These are phyloP conservation scores for Blastomyces emzantsi DNA, from an alignment of 2,329 filamentous ascomycete genomes.

Conservation along the genomic window DNA sequence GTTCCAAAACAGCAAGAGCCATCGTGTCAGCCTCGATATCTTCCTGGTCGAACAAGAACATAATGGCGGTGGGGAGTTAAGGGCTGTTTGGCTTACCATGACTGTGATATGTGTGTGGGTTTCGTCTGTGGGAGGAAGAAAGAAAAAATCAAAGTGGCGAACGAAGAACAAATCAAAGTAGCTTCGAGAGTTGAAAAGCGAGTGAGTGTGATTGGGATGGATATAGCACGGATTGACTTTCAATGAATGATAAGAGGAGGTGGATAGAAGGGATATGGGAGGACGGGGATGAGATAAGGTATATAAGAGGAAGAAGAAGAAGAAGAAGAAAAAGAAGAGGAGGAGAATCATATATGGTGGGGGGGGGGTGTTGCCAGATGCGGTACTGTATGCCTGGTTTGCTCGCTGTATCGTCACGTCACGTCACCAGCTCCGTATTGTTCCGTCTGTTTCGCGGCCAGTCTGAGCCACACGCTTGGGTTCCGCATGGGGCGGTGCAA, in stretches of 20 bases:
- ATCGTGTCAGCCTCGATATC: background rate
- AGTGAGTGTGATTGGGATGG: background rate
- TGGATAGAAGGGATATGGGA: background rate
- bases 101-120: background rate
- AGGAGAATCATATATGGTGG: background rate
- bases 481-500: background rate
- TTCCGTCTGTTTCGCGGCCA: too few species aligned
- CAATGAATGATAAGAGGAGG: too few species aligned
- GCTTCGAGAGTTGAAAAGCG: background rate
- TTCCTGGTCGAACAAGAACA: too few species aligned
- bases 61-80: too few species aligned
- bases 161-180: background rate
- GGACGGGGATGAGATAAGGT: constrained; percentile 9
- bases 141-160: background rate
- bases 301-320: constrained; percentile 14
- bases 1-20: background rate
- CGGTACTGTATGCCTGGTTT: background rate
- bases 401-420: background rate
- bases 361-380: background rate
- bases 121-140: background rate
- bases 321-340: constrained; percentile 13
- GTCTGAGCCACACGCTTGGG: background rate
- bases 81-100: background rate
- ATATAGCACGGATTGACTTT: background rate
- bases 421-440: background rate